These are phyloP conservation scores for Eucalyptus sp. DNA, from an alignment of 345 rosid species.

Conservation along the genomic window DNA sequence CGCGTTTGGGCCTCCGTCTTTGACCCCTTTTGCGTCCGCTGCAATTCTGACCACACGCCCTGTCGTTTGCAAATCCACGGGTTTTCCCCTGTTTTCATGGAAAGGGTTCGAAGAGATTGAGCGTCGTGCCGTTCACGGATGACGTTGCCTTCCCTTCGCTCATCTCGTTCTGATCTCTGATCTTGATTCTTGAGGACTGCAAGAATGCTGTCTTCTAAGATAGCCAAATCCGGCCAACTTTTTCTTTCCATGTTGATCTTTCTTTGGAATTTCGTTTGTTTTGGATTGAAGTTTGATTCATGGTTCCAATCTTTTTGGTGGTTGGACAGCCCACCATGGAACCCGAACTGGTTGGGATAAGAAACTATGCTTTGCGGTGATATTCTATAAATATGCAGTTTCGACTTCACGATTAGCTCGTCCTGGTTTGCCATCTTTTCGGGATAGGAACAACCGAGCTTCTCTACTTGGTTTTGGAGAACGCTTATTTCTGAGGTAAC, in stretches of 20 bases:
- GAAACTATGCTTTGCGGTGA: background rate
- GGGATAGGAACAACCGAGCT: background rate
- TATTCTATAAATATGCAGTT: background rate
- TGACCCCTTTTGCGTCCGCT: background rate
- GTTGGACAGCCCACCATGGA: background rate
- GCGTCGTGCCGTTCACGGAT: background rate
- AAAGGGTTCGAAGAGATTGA: background rate
- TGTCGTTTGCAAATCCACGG: background rate
- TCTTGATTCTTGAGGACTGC: background rate
- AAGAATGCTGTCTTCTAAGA: background rate
- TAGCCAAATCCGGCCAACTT: background rate
- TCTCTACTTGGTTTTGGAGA: background rate
- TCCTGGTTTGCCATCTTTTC: background rate
- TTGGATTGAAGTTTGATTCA: background rate
- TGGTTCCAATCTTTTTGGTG: background rate
- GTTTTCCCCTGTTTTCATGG: background rate
- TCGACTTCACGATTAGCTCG: background rate
- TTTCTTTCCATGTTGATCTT: background rate
- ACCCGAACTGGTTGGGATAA: background rate
- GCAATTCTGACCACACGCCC: background rate
- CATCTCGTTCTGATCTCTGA: background rate
- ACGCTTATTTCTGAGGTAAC: background rate
- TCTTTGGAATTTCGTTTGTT: background rate
- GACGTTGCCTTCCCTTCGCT: background rate
- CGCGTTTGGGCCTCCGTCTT: background rate